Evolutionary conservation across 2,329 filamentous ascomycete species (phyloP).

Genomic region (Fusarium humuli): DNA sequence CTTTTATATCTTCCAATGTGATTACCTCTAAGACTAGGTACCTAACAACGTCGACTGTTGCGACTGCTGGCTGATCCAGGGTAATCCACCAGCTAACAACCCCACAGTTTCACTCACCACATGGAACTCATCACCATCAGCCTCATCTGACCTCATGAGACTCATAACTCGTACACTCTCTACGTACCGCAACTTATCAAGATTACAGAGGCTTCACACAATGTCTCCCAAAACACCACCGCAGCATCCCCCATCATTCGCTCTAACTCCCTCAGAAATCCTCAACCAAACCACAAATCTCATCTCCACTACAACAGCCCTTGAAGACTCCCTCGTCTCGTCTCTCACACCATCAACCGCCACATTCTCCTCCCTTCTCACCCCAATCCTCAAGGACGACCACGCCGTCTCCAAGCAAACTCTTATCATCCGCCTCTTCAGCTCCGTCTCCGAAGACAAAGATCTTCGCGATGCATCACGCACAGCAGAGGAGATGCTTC

Average conservation of each 20-base stretch:
- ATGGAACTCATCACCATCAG: conserved; percentile 11
- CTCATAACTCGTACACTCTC: neutral
- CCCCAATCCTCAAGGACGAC: conserved; percentile 41
- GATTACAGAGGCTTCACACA: neutral
- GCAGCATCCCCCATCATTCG: conserved; percentile 40
- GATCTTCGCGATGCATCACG: conserved; percentile 47
- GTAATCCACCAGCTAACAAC: neutral
- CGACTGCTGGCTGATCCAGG: too few relatives aligned
- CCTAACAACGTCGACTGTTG: too few relatives aligned
- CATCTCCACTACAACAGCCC: conserved; percentile 29
- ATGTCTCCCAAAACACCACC: conserved; percentile 38
- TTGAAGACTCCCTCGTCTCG: conserved; percentile 39
- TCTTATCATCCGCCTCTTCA: conserved; percentile 41
- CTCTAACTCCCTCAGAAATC: conserved; percentile 22
- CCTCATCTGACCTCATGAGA: conserved; percentile 4
- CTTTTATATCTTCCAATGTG: too few relatives aligned
- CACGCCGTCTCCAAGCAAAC: conserved; percentile 29
- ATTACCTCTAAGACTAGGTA: too few relatives aligned
- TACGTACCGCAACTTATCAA: neutral
- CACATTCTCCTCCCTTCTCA: conserved; percentile 38
- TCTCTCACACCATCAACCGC: conserved; percentile 35
- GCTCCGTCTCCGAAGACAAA: conserved; percentile 41
- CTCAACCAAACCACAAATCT: conserved; percentile 51
- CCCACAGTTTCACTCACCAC: conserved; percentile 14
- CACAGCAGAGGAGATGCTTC: conserved; percentile 39